Evolutionary conservation across 768 basidiomycete species (phyloP).

Genomic region (Xerocomellus intermedius): DNA sequence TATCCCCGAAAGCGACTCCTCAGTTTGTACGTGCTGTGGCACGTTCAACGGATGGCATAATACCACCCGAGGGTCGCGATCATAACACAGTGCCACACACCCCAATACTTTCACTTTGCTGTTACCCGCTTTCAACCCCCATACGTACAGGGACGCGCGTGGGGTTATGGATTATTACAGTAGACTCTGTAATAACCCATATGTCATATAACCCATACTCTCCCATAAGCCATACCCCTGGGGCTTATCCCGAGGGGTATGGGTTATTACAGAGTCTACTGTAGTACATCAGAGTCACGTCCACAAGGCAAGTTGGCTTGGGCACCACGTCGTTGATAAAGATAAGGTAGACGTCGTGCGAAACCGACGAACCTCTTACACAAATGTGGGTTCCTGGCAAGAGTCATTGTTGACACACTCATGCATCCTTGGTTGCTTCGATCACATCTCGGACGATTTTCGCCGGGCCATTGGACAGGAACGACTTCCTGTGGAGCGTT

Average conservation of each 20-base stretch:
- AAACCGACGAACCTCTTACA: too few species aligned
- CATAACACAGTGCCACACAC: neutral
- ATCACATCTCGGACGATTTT: constrained; percentile 10
- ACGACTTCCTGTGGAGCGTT: neutral
- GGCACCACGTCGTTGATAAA: constrained; percentile 1
- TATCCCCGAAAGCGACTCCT: neutral
- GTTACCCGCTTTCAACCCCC: neutral
- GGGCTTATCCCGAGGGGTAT: too few species aligned
- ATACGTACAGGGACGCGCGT: neutral
- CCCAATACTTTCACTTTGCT: neutral
- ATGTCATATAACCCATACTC: too few species aligned
- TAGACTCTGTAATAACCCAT: too few species aligned
- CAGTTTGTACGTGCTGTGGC: constrained; percentile 6
- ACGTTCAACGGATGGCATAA: neutral
- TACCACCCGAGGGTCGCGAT: neutral
- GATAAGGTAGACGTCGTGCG: neutral
- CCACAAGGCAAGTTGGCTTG: neutral
- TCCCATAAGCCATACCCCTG: too few species aligned
- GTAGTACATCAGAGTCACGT: neutral
- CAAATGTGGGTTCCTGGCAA: too few species aligned
- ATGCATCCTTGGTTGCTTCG: neutral
- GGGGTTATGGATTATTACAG: neutral
- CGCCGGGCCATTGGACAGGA: neutral
- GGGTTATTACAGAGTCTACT: too few species aligned
- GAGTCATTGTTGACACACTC: neutral